Conservation (phyloP, 768 basidiomycete genomes). For the Agrocybe chaxingu region DNA sequence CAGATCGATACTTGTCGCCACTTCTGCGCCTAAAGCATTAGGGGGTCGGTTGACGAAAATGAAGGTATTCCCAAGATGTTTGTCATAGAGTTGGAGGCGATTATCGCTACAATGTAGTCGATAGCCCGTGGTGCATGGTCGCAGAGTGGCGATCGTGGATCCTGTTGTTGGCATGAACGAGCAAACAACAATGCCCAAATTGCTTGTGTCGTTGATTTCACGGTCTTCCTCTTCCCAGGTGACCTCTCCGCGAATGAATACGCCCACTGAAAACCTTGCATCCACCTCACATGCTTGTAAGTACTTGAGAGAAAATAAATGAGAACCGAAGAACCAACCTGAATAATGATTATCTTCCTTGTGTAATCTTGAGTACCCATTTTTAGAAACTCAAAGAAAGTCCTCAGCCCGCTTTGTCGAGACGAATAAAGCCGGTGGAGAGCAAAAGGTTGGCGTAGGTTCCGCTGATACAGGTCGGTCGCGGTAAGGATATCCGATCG, state of each 20-base stretch:
- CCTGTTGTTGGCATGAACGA: conserved; percentile 58
- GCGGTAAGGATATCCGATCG: conserved; percentile 56
- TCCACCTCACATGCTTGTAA: conserved; percentile 41
- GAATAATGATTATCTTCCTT: conserved; percentile 53
- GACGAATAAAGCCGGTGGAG: conserved; percentile 65
- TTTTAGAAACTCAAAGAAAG: conserved; percentile 61
- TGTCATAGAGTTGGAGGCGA: conserved; percentile 57
- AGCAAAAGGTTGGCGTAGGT: conserved; percentile 48
- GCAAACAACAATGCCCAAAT: conserved; percentile 52
- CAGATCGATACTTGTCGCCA: conserved; percentile 58
- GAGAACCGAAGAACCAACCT: conserved; percentile 31
- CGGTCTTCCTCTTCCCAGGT: conserved; percentile 54
- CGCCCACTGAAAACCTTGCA: conserved; percentile 56
- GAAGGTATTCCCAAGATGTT: conserved; percentile 50
- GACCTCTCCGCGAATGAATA: conserved; percentile 60
- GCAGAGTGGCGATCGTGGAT: conserved; percentile 42
- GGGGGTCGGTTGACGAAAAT: conserved; percentile 53
- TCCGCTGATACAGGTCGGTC: conserved; percentile 47
- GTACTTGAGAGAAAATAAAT: neutral
- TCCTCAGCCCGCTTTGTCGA: conserved; percentile 41
- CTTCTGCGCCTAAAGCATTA: conserved; percentile 39
- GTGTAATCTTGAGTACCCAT: conserved; percentile 56
- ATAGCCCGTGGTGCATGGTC: conserved; percentile 51
- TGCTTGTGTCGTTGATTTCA: conserved; percentile 39
- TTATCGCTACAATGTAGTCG: conserved; percentile 54